A percentile compares a stretch with the other conserved stretches of the same genome.
These are phyloP conservation scores for Epichloe typhina DNA, from an alignment of 2,329 filamentous ascomycete species.

Conservation along the genomic window DNA sequence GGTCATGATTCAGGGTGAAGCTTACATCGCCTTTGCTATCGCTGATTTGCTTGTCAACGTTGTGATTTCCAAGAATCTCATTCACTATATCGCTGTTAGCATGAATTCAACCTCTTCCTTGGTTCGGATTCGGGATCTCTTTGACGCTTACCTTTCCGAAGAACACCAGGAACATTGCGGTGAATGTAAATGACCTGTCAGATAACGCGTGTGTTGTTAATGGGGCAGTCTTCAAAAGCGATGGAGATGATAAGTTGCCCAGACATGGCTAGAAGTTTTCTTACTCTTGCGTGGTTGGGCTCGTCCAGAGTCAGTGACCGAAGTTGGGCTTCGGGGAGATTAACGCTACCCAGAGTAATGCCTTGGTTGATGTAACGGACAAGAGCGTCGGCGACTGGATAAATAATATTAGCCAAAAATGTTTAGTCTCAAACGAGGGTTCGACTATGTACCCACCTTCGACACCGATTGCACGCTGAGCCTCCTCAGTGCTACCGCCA, in stretches of 20 bases:
- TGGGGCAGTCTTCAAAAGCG: background rate
- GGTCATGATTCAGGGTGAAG: background rate
- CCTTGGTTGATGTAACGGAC: slow-evolving; percentile 95
- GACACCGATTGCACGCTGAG: slow-evolving; percentile 86
- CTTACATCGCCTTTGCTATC: slow-evolving; percentile 81
- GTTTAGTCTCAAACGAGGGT: background rate
- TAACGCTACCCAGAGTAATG: slow-evolving; percentile 80
- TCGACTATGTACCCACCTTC: slow-evolving; percentile 41
- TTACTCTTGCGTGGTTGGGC: slow-evolving; percentile 69
- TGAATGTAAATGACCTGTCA: slow-evolving; percentile 80
- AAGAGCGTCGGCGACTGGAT: slow-evolving; percentile 63
- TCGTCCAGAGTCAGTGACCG: slow-evolving; percentile 85
- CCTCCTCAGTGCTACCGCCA: slow-evolving; percentile 94
- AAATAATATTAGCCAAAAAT: background rate
- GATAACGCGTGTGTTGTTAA: slow-evolving; percentile 6
- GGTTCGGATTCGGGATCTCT: background rate
- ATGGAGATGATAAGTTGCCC: background rate
- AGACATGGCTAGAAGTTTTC: slow-evolving; percentile 3
- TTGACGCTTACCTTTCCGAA: slow-evolving; percentile 53
- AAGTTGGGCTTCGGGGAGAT: slow-evolving; percentile 88
- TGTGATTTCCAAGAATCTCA: slow-evolving; percentile 86
- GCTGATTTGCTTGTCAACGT: slow-evolving; percentile 97
- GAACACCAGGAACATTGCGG: slow-evolving; percentile 87
- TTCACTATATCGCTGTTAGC: slow-evolving; percentile 50
- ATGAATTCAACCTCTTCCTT: background rate